Conservation (phyloP, 306 rosid species). For the Hippophae gyantsensis region DNA sequence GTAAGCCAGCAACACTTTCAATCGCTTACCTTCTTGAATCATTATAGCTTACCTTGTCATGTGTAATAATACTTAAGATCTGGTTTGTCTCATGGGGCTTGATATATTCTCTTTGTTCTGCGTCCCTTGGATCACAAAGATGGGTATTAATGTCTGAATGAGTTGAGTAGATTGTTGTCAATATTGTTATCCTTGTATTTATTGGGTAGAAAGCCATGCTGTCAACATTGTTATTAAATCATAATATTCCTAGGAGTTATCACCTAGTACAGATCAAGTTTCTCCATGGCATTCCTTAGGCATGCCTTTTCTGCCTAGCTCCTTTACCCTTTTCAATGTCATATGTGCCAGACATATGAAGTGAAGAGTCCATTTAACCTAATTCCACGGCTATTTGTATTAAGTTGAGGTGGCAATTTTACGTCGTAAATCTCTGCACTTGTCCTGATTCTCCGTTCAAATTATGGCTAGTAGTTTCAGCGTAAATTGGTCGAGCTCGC, state of each 20-base stretch:
- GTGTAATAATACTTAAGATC: constrained; percentile 7
- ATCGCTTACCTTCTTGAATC: constrained; percentile 14
- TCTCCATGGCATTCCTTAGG: constrained; percentile 7
- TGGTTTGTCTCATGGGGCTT: constrained; percentile 7
- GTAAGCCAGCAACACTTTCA: not conserved
- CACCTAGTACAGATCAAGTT: constrained; percentile 7
- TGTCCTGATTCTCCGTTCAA: constrained; percentile 42
- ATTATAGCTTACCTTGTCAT: constrained; percentile 6
- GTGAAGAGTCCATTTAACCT: no score
- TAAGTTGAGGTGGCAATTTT: constrained; percentile 29
- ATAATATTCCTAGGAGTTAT: constrained; percentile 9
- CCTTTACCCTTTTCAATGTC: no score
- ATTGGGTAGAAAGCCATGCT: no score
- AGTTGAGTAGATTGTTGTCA: not conserved
- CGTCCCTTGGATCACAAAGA: constrained; percentile 10
- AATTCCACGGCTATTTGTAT: constrained; percentile 22
- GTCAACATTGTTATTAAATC: not conserved
- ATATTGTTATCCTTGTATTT: no score
- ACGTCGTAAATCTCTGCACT: constrained; percentile 38
- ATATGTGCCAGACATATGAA: no score
- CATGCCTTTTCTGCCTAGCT: constrained; percentile 6
- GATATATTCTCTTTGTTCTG: not conserved
- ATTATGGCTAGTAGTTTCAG: constrained; percentile 40
- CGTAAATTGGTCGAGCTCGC: constrained; percentile 67
- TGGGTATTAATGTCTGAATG: constrained; percentile 11